Evolutionary conservation across 2,329 filamentous ascomycete species (phyloP).

Genomic region (Aspergillus pseudotamarii): DNA sequence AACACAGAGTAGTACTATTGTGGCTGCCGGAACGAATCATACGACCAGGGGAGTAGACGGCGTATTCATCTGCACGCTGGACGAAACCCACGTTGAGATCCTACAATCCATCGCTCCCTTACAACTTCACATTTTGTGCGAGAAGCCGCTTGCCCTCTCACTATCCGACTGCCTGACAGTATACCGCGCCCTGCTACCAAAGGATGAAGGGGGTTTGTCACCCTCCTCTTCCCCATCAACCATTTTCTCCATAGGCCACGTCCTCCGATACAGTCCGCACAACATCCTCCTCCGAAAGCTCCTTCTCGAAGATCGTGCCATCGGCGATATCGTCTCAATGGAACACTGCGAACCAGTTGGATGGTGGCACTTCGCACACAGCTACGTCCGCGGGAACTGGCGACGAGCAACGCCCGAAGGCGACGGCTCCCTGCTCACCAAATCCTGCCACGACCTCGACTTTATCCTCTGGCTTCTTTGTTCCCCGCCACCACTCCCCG

Average conservation of each 20-base stretch:
- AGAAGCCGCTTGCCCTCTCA: constrained; percentile 87
- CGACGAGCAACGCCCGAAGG: constrained; percentile 73
- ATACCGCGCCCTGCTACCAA: constrained; percentile 43
- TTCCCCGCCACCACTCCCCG: constrained; percentile 58
- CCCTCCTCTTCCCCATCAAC: neutral
- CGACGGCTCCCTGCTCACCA: constrained; percentile 80
- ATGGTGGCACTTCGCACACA: constrained; percentile 94
- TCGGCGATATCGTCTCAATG: constrained; percentile 83
- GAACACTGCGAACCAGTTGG: constrained; percentile 94
- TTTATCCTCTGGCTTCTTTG: constrained; percentile 88
- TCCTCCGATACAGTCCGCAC: constrained; percentile 89
- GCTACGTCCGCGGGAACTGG: constrained; percentile 93
- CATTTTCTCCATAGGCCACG: constrained; percentile 91
- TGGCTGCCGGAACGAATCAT: neutral
- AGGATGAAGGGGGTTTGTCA: neutral
- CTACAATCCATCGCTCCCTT: constrained; percentile 70
- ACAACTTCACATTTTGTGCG: constrained; percentile 83
- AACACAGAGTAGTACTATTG: constrained; percentile 28
- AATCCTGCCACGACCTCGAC: constrained; percentile 96
- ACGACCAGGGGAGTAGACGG: constrained; percentile 59
- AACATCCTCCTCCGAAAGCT: constrained; percentile 82
- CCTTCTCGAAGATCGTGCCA: constrained; percentile 70
- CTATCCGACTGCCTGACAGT: constrained; percentile 78
- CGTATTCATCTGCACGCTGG: constrained; percentile 74
- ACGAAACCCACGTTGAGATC: constrained; percentile 85